A percentile compares a stretch with the other conserved stretches of the same genome.
These are phyloP conservation scores for Gaultheria prostrata DNA, from an alignment of 148 eudicot genomes.

Conservation along the genomic window DNA sequence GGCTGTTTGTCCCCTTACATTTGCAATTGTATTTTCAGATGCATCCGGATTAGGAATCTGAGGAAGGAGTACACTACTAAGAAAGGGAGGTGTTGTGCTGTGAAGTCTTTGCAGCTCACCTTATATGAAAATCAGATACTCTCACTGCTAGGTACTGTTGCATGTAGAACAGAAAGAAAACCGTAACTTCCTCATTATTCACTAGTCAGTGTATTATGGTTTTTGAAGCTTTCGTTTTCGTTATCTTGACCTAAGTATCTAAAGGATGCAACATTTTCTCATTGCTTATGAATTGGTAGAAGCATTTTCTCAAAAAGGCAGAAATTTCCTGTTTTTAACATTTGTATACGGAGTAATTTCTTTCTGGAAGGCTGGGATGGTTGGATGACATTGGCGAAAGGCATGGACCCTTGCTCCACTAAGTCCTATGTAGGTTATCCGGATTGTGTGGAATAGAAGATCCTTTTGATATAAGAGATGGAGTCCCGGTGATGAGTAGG, in stretches of 20 bases:
- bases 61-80: slow-evolving; percentile 64
- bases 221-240: not conserved
- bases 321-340: not conserved
- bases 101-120: slow-evolving; percentile 73
- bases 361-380: not conserved
- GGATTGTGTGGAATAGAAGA: not conserved
- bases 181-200: not conserved
- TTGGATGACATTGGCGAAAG: not conserved
- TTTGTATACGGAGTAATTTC: not conserved
- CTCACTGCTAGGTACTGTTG: slow-evolving; percentile 73
- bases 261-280: not conserved
- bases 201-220: not conserved
- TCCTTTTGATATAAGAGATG: not conserved
- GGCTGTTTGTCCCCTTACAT: slow-evolving; percentile 5
- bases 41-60: slow-evolving; percentile 87
- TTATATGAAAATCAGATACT: slow-evolving; percentile 93
- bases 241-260: not conserved
- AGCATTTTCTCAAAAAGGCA: not conserved
- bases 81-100: slow-evolving; percentile 83
- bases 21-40: slow-evolving; percentile 50
- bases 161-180: not conserved
- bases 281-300: not conserved
- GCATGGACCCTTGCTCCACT: not conserved
- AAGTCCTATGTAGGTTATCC: not conserved
- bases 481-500: not conserved